Conservation (phyloP, 108 stramenopile species). For the Stephanodiscus triporus region DNA sequence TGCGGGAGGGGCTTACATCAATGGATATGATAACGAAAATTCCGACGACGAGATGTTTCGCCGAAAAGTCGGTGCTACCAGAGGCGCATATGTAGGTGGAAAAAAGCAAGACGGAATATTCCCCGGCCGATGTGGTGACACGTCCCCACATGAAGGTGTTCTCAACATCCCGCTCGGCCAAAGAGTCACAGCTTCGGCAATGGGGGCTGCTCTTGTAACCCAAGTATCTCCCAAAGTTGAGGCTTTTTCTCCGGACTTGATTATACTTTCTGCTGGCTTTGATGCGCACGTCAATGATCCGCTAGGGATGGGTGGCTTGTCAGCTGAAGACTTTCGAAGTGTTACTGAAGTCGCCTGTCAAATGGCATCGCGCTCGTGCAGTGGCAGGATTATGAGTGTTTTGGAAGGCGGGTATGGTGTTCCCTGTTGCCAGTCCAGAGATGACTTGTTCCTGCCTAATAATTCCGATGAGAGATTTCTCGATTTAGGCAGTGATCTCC, state of each 20-base stretch:
- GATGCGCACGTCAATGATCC: constrained; percentile 94
- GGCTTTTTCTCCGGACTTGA: constrained; percentile 90
- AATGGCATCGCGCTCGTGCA: constrained; percentile 86
- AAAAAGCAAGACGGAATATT: constrained; percentile 77
- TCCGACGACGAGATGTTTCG: constrained; percentile 61
- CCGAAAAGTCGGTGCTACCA: constrained; percentile 24
- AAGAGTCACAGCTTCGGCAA: constrained; percentile 67
- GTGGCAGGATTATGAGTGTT: constrained; percentile 91
- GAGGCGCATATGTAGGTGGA: constrained; percentile 12
- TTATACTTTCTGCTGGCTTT: constrained; percentile 95
- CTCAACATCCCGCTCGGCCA: constrained; percentile 87
- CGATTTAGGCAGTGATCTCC: constrained; percentile 79
- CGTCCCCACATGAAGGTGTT: constrained; percentile 83
- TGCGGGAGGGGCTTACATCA: constrained; percentile 80
- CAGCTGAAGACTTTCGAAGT: constrained; percentile 84
- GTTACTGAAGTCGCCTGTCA: constrained; percentile 86
- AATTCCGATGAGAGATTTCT: constrained; percentile 41
- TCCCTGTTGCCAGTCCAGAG: constrained; percentile 75
- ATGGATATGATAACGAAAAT: constrained; percentile 69
- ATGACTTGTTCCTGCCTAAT: constrained; percentile 57
- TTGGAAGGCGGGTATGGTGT: constrained; percentile 99
- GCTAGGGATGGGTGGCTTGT: constrained; percentile 80
- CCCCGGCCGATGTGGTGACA: constrained; percentile 87
- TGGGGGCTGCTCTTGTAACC: constrained; percentile 78
- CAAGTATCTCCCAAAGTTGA: constrained; percentile 87